These are phyloP conservation scores for Monosporascus sp. DNA, from an alignment of 2,329 filamentous ascomycete genomes.

Conservation along the genomic window DNA sequence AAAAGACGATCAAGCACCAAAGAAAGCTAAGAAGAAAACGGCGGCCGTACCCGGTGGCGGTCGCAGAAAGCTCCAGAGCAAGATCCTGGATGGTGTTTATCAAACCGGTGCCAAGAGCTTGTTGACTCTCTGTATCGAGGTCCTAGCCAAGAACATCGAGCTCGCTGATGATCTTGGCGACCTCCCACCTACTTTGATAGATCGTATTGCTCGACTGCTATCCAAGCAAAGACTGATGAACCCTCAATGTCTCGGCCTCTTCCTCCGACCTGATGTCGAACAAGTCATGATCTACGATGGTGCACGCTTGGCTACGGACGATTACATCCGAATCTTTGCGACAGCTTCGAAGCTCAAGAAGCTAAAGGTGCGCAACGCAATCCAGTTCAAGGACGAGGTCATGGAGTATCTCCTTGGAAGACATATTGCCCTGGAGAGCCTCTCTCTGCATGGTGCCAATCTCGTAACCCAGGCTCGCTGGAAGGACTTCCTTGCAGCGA, in stretches of 20 bases:
- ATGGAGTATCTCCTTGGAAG: conserved; percentile 76
- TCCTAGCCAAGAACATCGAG: conserved; percentile 56
- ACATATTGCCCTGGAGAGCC: conserved; percentile 59
- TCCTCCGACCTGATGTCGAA: conserved; percentile 47
- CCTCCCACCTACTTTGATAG: conserved; percentile 48
- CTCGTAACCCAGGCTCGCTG: conserved; percentile 73
- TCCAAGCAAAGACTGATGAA: conserved; percentile 55
- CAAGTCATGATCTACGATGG: conserved; percentile 53
- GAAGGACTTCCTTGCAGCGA: conserved; percentile 60
- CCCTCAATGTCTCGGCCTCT: conserved; percentile 49
- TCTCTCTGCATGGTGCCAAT: conserved; percentile 81
- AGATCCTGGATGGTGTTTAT: conserved; percentile 71
- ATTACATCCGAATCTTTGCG: conserved; percentile 77
- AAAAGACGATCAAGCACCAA: conserved; percentile 56
- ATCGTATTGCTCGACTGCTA: conserved; percentile 54
- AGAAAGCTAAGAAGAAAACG: conserved; percentile 51
- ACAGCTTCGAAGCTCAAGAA: conserved; percentile 62
- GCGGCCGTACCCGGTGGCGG: conserved; percentile 47
- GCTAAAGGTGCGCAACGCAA: conserved; percentile 76
- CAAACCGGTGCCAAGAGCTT: conserved; percentile 63
- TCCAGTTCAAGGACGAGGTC: conserved; percentile 83
- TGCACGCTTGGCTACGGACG: conserved; percentile 63
- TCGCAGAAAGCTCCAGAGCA: conserved; percentile 74
- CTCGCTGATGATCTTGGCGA: conserved; percentile 58
- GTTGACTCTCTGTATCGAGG: conserved; percentile 58